A percentile compares a stretch with the other conserved stretches of the same genome.
Conservation (phyloP, 2,329 filamentous ascomycete genomes). For the Fusarium pseudocircinatum region DNA sequence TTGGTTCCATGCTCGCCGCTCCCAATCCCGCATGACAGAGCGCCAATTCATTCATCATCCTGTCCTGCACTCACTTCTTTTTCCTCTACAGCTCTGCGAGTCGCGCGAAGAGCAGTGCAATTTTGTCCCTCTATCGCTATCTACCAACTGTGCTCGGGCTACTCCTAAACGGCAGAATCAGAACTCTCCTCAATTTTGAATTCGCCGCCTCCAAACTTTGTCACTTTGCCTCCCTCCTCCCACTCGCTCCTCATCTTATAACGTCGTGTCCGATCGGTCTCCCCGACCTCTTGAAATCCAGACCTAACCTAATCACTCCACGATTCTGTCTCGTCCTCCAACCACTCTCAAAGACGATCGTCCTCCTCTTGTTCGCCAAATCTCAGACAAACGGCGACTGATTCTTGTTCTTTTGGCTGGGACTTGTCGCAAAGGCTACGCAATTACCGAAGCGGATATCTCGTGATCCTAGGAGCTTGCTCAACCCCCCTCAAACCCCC, state of each 20-base stretch:
- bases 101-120: conserved; percentile 24
- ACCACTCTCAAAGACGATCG: conserved; percentile 29
- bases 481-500: conserved; percentile 35
- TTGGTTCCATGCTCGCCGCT: conserved; percentile 30
- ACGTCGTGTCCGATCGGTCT: conserved; percentile 32
- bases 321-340: conserved; percentile 33
- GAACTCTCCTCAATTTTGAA: not conserved
- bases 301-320: conserved; percentile 34
- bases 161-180: not conserved
- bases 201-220: conserved; percentile 6
- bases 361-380: conserved; percentile 15
- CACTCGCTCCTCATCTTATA: conserved; percentile 13
- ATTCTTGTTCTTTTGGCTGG: not conserved
- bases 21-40: conserved; percentile 23
- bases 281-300: conserved; percentile 36
- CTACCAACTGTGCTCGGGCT: not conserved
- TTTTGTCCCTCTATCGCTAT: conserved; percentile 13
- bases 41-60: conserved; percentile 35
- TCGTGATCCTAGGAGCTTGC: conserved; percentile 37
- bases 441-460: conserved; percentile 21
- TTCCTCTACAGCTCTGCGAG: conserved; percentile 6
- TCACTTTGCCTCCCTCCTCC: conserved; percentile 8
- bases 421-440: conserved; percentile 23
- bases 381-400: conserved; percentile 13
- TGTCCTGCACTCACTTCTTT: conserved; percentile 29